A percentile compares a stretch with the other conserved stretches of the same genome.
phyloP scores from a whole-genome alignment of 2,329 filamentous ascomycete genomes.

The Alternaria conjuncta region DNA sequence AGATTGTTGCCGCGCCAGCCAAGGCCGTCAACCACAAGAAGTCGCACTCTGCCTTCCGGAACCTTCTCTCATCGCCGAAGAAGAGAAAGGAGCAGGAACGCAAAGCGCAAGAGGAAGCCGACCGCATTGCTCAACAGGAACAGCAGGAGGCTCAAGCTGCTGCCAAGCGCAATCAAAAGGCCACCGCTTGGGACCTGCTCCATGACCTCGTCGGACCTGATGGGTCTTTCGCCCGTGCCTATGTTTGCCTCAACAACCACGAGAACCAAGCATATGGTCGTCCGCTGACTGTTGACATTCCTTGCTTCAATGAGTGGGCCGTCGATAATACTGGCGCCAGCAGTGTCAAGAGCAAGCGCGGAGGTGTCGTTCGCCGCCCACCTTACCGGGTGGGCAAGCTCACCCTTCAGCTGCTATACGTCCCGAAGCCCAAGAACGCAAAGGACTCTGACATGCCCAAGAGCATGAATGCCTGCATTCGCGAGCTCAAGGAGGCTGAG shows the following conservation, averaged over 20 bases:
- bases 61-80: conserved; percentile 84
- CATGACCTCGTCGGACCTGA: conserved; percentile 88
- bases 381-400: conserved; percentile 98
- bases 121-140: conserved; percentile 64
- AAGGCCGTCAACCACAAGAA: conserved; percentile 76
- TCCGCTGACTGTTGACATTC: conserved; percentile 84
- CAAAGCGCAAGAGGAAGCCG: conserved; percentile 81
- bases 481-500: conserved; percentile 91
- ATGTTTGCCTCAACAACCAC: conserved; percentile 92
- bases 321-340: conserved; percentile 80
- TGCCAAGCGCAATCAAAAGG: conserved; percentile 65
- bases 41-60: conserved; percentile 77
- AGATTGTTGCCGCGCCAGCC: conserved; percentile 57
- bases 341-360: conserved; percentile 91
- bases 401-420: conserved; percentile 90
- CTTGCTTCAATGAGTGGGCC: conserved; percentile 99
- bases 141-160: conserved; percentile 47
- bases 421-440: conserved; percentile 85
- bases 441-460: conserved; percentile 98
- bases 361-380: conserved; percentile 76
- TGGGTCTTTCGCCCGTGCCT: conserved; percentile 92
- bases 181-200: conserved; percentile 83
- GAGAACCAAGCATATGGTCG: conserved; percentile 88
- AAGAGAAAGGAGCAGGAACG: conserved; percentile 95
- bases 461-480: conserved; percentile 96